Base-by-base conservation (phyloP, 2,329 filamentous ascomycete species). In the Aphanocladium album region DNA sequence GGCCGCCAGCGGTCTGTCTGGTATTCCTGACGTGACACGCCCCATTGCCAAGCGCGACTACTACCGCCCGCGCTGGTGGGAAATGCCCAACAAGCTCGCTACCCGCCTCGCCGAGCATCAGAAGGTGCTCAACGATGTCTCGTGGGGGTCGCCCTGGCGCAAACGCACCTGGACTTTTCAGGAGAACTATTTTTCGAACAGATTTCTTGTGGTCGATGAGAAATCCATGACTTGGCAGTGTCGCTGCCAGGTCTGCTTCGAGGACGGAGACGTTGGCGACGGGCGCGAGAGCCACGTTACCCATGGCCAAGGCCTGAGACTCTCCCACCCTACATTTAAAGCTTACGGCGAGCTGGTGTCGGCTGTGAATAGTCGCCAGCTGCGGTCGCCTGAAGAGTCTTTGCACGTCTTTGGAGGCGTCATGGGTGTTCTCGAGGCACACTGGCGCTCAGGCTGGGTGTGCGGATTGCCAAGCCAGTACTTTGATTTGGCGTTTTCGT, bases 121-220 rank as follows among this genome's bases (percentile, higher is more conserved):
- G 16, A 46, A 46, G 21, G 43, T 46, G 6, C 43, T 46, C 17
- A 46, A 46, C 21, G 43, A 46, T 46, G 43, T 46, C 5, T 46
- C 43, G 5, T 46, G 43, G 43, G 43, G 43, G 6, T 46, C 43
- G 17, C 43, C 43, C 5, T 46, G 43, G 43, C 43, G 43, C 21
- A 46, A 46, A 17, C 53, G 53, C 35, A 21, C 53, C 7, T 56
- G 53, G 53, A 56, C 53, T 21, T 27, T 56, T 19, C 53, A 56
- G 11, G 53, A 56, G 53, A 43, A 35, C 21, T 23, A 46, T 16
- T 46, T 46, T 46, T 46, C 43, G 17, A 46, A 17, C 43, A 6
- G 43, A 16, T 46, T 46, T 17, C 16, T 46, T 5, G 43, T 46
- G 17, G 21, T 46, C 21, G 16, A 46, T 23, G 43, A 46, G 17